phyloP scores from a whole-genome alignment of 1,284 basidiomycete species.

The Puccinia polysora region DNA sequence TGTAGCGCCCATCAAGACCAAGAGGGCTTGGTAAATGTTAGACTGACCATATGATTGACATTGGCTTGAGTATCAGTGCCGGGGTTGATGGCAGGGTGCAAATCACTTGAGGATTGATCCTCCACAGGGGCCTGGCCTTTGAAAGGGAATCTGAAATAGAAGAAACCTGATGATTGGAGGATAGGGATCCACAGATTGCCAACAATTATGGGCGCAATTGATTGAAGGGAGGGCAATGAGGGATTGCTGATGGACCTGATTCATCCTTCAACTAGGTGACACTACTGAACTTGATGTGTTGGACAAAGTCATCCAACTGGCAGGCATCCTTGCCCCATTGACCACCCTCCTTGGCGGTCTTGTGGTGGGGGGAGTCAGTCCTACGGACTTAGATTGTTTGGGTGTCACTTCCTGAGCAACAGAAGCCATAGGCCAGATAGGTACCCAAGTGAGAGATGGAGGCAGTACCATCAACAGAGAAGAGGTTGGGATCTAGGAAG shows the following conservation, averaged over 20 bases:
- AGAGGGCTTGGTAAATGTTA: not conserved
- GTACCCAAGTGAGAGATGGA: slow-evolving; percentile 66
- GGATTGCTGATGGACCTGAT: slow-evolving; percentile 55
- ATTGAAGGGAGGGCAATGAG: not conserved
- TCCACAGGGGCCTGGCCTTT: slow-evolving; percentile 1
- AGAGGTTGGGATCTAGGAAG: slow-evolving; percentile 71
- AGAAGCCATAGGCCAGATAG: slow-evolving; percentile 64
- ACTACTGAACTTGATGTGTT: slow-evolving; percentile 69
- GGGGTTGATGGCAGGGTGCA: not conserved
- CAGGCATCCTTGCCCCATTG: slow-evolving; percentile 57
- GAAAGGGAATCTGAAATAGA: slow-evolving; percentile 33
- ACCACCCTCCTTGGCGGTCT: slow-evolving; percentile 54
- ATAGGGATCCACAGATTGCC: not conserved
- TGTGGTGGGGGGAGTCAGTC: slow-evolving; percentile 60
- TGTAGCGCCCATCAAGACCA: not conserved
- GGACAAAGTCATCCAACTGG: slow-evolving; percentile 64
- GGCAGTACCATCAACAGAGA: slow-evolving; percentile 69
- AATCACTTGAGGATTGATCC: not conserved
- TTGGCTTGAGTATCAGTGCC: slow-evolving; percentile 30
- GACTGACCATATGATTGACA: slow-evolving; percentile 34
- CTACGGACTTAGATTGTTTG: slow-evolving; percentile 60
- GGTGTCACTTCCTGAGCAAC: slow-evolving; percentile 66
- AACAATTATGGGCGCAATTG: not conserved
- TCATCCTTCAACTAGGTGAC: slow-evolving; percentile 70
- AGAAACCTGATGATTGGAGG: slow-evolving; percentile 21